Percentiles rank a stretch among this genome's conserved stretches.
phyloP scores from a whole-genome alignment of 2,329 filamentous ascomycete genomes.

The Colletotrichum tofieldiae region DNA sequence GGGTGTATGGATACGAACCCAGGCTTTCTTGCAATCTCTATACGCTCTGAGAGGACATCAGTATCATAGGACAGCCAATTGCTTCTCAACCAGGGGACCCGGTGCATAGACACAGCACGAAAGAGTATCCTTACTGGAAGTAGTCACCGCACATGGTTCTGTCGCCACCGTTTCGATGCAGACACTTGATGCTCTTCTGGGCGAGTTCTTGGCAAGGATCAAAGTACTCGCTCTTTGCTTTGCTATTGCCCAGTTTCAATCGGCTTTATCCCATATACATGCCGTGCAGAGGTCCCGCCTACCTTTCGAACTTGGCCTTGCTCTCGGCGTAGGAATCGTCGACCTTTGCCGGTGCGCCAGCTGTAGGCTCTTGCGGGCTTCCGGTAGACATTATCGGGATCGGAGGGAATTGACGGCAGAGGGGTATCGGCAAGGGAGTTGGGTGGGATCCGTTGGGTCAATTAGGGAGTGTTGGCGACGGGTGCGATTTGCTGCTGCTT shows the following conservation, averaged over 20 bases:
- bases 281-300: constrained; percentile 48
- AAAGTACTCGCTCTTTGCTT: constrained; percentile 89
- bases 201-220: constrained; percentile 97
- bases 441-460: neutral
- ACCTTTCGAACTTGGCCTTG: constrained; percentile 77
- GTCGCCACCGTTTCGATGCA: constrained; percentile 91
- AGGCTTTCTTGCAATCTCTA: constrained; percentile 93
- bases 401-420: neutral
- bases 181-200: constrained; percentile 85
- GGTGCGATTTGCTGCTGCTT: neutral
- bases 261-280: neutral
- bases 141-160: constrained; percentile 93
- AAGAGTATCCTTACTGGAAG: constrained; percentile 81
- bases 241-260: constrained; percentile 68
- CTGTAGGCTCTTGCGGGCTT: constrained; percentile 3
- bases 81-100: neutral
- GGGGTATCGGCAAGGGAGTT: neutral
- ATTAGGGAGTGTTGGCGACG: neutral
- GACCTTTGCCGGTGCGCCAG: constrained; percentile 17
- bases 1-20: constrained; percentile 71
- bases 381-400: neutral
- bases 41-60: constrained; percentile 77
- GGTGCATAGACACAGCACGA: neutral
- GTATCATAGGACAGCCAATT: neutral
- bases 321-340: constrained; percentile 38